A percentile compares a stretch with the other conserved stretches of the same genome.
These are phyloP conservation scores for Spirogloea muscicola DNA, from an alignment of 139 green algal species.

Conservation along the genomic window DNA sequence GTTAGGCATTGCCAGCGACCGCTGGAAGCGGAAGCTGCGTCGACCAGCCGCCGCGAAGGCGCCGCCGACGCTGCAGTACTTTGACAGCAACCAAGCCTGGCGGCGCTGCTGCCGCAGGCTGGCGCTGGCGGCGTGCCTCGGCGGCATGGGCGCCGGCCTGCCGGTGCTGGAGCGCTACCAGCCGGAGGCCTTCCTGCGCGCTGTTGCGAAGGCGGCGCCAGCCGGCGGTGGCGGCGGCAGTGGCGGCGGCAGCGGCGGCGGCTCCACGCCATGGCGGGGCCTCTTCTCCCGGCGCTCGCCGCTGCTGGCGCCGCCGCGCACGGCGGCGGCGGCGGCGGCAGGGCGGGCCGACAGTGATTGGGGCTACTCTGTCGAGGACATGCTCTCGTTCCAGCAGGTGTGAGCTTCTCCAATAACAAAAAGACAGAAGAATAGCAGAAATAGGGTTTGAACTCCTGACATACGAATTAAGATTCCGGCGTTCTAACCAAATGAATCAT, in stretches of 20 bases:
- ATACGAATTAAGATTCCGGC: conserved; percentile 18
- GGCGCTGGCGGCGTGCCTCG: too few species aligned
- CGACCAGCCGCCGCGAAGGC: too few species aligned
- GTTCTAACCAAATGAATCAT: conserved; percentile 4
- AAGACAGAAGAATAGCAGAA: background rate
- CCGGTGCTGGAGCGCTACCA: conserved; percentile 18
- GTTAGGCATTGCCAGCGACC: too few species aligned
- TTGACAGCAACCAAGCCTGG: too few species aligned
- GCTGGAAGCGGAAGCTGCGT: too few species aligned
- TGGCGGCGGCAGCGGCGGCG: background rate
- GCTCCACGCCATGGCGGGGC: background rate
- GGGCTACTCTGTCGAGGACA: conserved; percentile 23
- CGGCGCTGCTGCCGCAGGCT: too few species aligned
- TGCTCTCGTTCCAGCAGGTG: conserved; percentile 44
- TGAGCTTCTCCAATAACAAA: conserved; percentile 1
- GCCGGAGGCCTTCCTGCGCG: conserved; percentile 29
- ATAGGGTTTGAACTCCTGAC: background rate
- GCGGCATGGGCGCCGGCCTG: too few species aligned
- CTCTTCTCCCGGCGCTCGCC: background rate
- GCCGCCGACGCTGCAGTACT: too few species aligned
- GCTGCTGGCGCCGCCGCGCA: background rate
- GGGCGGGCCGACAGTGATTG: background rate
- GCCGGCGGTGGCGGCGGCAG: background rate
- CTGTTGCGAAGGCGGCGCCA: conserved; percentile 12
- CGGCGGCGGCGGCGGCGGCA: background rate